Conservation (phyloP, 257 asterid species). For the Salvia hispanica region DNA sequence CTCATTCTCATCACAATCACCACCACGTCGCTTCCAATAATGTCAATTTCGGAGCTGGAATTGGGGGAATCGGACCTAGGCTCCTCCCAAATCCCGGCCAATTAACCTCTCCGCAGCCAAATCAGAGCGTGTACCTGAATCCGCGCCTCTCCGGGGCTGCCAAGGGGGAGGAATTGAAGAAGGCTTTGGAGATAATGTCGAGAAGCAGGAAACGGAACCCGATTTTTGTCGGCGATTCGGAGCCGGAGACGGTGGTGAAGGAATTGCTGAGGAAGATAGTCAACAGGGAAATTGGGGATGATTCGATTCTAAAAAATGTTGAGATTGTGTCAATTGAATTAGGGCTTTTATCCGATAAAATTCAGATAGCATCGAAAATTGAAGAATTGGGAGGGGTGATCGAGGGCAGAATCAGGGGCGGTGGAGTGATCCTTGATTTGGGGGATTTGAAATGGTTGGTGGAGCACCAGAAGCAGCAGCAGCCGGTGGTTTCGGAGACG, state of each 20-base stretch:
- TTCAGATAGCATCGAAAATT: constrained; percentile 48
- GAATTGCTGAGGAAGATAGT: constrained; percentile 61
- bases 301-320: constrained; percentile 47
- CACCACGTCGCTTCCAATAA: constrained; percentile 32
- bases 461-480: constrained; percentile 61
- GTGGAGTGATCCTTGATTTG: constrained; percentile 79
- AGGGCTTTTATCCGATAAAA: constrained; percentile 48
- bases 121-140: constrained; percentile 62
- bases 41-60: constrained; percentile 42
- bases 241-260: constrained; percentile 69
- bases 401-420: constrained; percentile 48
- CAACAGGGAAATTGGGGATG: constrained; percentile 49
- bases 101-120: constrained; percentile 34
- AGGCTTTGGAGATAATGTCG: constrained; percentile 63
- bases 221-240: constrained; percentile 76
- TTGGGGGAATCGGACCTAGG: constrained; percentile 50
- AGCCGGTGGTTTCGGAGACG: constrained; percentile 55
- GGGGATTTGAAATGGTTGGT: constrained; percentile 97
- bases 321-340: constrained; percentile 56
- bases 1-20: constrained; percentile 29
- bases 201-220: constrained; percentile 77
- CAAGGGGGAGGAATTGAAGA: constrained; percentile 64
- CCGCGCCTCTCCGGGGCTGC: constrained; percentile 50
- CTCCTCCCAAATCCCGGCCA: constrained; percentile 39
- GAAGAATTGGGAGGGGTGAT: constrained; percentile 58